These are phyloP conservation scores for Turritis glabra DNA, from an alignment of 345 rosid species.

Conservation along the genomic window DNA sequence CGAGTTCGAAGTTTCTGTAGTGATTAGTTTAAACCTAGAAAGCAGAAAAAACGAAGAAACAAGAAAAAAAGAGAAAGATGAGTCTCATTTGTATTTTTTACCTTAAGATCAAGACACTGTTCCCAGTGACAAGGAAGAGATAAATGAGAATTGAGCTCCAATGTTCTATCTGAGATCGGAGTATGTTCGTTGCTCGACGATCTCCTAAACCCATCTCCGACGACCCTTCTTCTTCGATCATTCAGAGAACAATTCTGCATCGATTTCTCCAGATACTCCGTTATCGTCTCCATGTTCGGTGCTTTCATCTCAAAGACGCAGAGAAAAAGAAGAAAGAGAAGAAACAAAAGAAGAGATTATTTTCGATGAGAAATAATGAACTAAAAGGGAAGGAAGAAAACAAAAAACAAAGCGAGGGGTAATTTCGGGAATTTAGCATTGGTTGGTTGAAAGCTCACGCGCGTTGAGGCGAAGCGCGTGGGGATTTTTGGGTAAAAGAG, in stretches of 20 bases:
- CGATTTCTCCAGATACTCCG: conserved; percentile 76
- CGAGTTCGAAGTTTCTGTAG: conserved; percentile 36
- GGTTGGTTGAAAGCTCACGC: conserved; percentile 26
- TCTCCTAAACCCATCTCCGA: conserved; percentile 29
- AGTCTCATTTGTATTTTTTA: conserved; percentile 22
- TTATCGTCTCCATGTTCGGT: conserved; percentile 70
- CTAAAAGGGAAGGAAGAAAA: not conserved
- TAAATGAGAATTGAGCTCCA: conserved; percentile 86
- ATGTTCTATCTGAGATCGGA: conserved; percentile 49
- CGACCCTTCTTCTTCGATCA: conserved; percentile 41
- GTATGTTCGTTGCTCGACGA: conserved; percentile 40
- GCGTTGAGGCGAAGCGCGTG: conserved; percentile 44
- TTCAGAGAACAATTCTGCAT: conserved; percentile 65
- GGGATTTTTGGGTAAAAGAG: conserved; percentile 20
- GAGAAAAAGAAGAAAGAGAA: conserved; percentile 2
- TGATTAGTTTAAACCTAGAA: conserved; percentile 31
- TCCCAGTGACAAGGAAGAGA: conserved; percentile 95
- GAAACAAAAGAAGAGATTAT: conserved; percentile 37
- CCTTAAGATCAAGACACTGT: conserved; percentile 98
- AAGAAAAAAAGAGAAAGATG: not conserved
- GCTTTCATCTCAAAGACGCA: conserved; percentile 51
- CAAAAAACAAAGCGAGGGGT: conserved; percentile 15
- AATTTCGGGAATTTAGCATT: not conserved
- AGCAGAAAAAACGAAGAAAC: not conserved
- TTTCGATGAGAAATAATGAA: conserved; percentile 12